Base-by-base conservation (phyloP, 2,329 filamentous ascomycete species). In the Fusarium chuoi region DNA sequence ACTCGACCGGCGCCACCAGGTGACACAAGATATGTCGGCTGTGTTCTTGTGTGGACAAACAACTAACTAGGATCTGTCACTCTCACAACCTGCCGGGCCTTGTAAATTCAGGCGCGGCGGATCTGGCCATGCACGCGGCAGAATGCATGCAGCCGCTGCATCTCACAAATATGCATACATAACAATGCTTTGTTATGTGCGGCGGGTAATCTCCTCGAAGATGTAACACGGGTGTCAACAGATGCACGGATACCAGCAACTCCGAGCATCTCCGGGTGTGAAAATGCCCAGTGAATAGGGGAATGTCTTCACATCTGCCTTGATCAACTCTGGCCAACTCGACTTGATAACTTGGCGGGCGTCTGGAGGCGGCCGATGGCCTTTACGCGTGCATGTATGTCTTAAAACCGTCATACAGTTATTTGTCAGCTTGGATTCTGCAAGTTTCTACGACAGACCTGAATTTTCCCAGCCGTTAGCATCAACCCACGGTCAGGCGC, bases 101-200 rank as follows among this genome's bases (percentile, higher is more conserved):
- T 56, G 45, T 24, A 44, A 52, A 51, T 65, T 54, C 42, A 68
- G 49, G 57, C 65, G 41, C 58, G 30, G 57, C 46, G 64, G 68
- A 68, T 76, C 71, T 75, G 62, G 62, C 56, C 54, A 76, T 48
- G 46, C 68, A 75, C 62, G 65, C 62, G 71, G 62, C 35, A 54
- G 38, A 24, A 48, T 76, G 71, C 62, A 73, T 39, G 62, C 36
- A 64, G 46, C 74, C 71, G 49, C 35, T 41, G 45, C 38, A 59
- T 61, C 48, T 38, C 41, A n/a, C 52, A 36, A 36, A 5, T 20
- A 20, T 44, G 51, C 39, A 9, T 35, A 26, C 36, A 28, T 48
- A 42, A 46, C 20, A 49, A 56, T n/a, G 22, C 42, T 48, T 36
- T 61, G n/a, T 36, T 28, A 35, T 5, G 46, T 38, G 28, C n/a